Base-by-base conservation (phyloP, 768 basidiomycete genomes). In the Kwoniella sp. region DNA sequence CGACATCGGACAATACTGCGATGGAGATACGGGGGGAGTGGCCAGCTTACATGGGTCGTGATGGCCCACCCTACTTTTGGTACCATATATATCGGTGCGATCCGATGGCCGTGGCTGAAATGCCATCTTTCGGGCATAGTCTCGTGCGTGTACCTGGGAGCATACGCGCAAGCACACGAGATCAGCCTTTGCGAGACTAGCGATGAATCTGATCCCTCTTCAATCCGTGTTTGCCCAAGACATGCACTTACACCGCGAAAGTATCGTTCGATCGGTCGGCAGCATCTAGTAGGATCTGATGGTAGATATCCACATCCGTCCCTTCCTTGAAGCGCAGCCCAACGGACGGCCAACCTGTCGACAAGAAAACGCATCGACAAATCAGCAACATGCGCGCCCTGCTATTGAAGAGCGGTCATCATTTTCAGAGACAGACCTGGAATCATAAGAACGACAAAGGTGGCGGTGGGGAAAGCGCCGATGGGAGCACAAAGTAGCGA, bases 51-150 rank as follows among this genome's bases (percentile, higher is more conserved):
- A 59, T 83, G 84, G 53, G 86, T 89, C 11, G 91, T 91, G 66
- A 96, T 80, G 0, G 88, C 87, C 81, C 90, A 93, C 2, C 90
- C 91, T 28, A 92, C 85, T 70, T 86, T 84, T 2, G 93, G 93
- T 1, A 94, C 85, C 58, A 92, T 84, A 78, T 91, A 96, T 13
- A 94, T 84, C 7, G 92, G 92, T 15, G 93, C 90, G 71, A 95
- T 92, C n/a, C 93, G 85, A 61, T 87, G 84, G 73, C 68, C 66
- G 5, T 61, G 69, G 8, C 86, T 81, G 74, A 90, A 94, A 78
- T 95, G 92, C 76, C 86, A 94, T 54, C 88, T 82, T 68, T 85
- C 77, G 0, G 90, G 93, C 91, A 95, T 93, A 2, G 87, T 89
- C 64, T 89, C 85, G 66, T 86, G 85, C 0, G 89, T 90, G 78